Conservation (phyloP, 805 yeast genomes). For the Schwanniomyces yamadae region DNA sequence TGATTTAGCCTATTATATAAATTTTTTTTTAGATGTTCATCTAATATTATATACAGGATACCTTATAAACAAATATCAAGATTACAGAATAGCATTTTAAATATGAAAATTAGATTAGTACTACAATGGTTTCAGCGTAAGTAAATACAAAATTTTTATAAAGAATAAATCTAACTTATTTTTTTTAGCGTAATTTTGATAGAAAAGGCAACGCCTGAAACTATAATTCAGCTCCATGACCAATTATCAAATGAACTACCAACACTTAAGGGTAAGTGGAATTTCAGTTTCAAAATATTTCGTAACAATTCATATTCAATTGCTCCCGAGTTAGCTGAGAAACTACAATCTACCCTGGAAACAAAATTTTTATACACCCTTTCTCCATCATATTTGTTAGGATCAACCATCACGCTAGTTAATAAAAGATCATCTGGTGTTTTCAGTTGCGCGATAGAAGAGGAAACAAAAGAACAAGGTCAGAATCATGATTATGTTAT, state of each 20-base stretch:
- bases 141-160: conserved; percentile 13
- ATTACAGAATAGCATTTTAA: not conserved
- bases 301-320: conserved; percentile 57
- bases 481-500: conserved; percentile 22
- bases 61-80: not conserved
- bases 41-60: not conserved
- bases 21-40: not conserved
- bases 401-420: conserved; percentile 48
- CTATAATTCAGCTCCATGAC: conserved; percentile 70
- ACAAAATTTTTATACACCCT: conserved; percentile 50
- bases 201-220: conserved; percentile 50
- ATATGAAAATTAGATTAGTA: not conserved
- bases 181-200: conserved; percentile 34
- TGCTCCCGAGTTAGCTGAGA: conserved; percentile 35
- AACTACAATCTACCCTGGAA: conserved; percentile 30
- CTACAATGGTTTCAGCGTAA: conserved; percentile 38
- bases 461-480: conserved; percentile 22
- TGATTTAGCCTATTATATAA: too few relatives aligned
- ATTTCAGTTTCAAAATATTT: conserved; percentile 64
- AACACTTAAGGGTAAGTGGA: conserved; percentile 60
- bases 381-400: conserved; percentile 48
- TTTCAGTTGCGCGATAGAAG: conserved; percentile 33
- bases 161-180: conserved; percentile 3
- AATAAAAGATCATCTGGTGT: conserved; percentile 41
- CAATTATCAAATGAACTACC: conserved; percentile 68